Base-by-base conservation (phyloP, 1,284 basidiomycete species). In the Blastosporella zonata region DNA sequence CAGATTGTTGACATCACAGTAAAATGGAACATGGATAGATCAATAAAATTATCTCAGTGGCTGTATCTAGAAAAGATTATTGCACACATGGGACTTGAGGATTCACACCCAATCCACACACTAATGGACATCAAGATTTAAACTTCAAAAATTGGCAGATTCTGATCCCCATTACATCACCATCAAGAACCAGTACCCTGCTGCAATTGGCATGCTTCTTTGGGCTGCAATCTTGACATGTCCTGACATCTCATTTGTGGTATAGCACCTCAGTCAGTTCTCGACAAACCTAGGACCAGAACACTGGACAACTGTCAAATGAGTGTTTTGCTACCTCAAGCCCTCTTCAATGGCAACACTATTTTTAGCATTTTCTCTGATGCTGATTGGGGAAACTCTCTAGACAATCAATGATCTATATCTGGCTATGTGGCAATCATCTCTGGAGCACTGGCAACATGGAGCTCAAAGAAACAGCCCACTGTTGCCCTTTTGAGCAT, bases 1-100 rank as follows among this genome's bases (percentile, higher is more conserved):
- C 67, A 59, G 54, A 50, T 72, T 20, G 59, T 73, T 1, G 67
- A 68, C 2, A 59, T 71, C 29, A 56, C 65, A 38, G 54, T 73
- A 47, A 50, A 43, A 1, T 55, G 65, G 36, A 41, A 54, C 18
- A 33, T 46, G 5, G 49, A 43, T 1, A 43, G 62, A 57, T 69
- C 22, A 9, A 31, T 71, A 22, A 50, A 55, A 13, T 22, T 63
- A 0, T 46, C n/a, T 46, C 50, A 54, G 21, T 15, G 28, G 8
- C 46, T 45, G 0, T 63, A 63, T 39, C 47, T 62, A n/a, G 18
- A 47, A n/a, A 47, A 57, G 12, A 52, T 60, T 7, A 35, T 62
- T 9, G 13, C 27, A 5, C 36, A 44, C 6, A 58, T 58, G 42
- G 52, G 55, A 8, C 52, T 59, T 23, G 25, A 52, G 8, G 44